Conservation (phyloP, 78 protist species). For the Isochrysis galbana region DNA sequence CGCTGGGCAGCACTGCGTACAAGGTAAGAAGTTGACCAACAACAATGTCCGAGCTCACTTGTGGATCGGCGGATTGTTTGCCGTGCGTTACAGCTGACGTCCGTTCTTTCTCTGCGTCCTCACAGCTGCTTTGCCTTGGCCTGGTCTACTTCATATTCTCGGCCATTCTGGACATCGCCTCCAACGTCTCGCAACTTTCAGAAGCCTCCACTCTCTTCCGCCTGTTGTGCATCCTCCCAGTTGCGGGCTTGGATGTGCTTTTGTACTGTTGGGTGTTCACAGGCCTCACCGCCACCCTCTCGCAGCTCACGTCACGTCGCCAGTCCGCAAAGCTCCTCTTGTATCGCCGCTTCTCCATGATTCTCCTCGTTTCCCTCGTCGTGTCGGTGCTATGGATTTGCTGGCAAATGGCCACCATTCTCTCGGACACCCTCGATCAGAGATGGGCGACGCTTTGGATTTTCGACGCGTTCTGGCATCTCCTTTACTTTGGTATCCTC, state of each 20-base stretch:
- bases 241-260: background rate
- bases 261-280: background rate
- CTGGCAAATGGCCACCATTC: background rate
- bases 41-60: too few species aligned
- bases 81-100: too few species aligned
- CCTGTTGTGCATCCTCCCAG: background rate
- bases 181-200: background rate
- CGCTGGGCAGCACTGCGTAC: background rate
- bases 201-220: background rate
- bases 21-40: background rate
- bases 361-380: background rate
- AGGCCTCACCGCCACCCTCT: background rate
- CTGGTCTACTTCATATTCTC: background rate
- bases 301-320: background rate
- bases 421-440: background rate
- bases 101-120: too few species aligned
- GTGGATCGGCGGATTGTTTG: too few species aligned
- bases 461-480: slow-evolving; percentile 19
- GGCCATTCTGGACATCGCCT: background rate
- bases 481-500: background rate
- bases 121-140: too few species aligned
- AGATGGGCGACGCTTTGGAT: background rate
- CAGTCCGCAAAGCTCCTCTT: slow-evolving; percentile 5
- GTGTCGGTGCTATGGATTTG: background rate
- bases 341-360: background rate